Conservation (phyloP, 2,329 filamentous ascomycete genomes). For the Magnaporthiopsis rhizophila region DNA sequence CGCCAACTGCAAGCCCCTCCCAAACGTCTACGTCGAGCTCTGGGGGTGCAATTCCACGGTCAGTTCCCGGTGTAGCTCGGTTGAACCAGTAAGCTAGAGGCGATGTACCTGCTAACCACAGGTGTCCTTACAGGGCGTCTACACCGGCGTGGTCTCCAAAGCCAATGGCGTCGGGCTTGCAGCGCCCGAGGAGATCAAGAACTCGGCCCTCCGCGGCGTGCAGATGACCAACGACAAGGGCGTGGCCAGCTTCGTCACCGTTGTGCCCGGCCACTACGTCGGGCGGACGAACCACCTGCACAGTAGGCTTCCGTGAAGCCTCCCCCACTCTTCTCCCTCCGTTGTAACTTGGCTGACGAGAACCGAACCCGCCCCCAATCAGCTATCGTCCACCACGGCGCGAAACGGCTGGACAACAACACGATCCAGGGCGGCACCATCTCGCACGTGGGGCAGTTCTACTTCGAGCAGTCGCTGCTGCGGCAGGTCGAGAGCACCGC, state of each 20-base stretch:
- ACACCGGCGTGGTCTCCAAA: conserved; percentile 28
- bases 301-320: conserved; percentile 2
- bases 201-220: conserved; percentile 35
- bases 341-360: not conserved
- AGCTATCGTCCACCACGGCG: conserved; percentile 20
- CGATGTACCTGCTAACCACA: not conserved
- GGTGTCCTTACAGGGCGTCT: conserved; percentile 23
- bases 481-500: conserved; percentile 25
- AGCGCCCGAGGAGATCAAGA: conserved; percentile 25
- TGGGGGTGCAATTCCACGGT: conserved; percentile 36
- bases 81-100: no score
- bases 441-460: conserved; percentile 33
- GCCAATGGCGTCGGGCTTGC: conserved; percentile 28
- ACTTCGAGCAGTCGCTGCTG: conserved; percentile 30
- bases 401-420: conserved; percentile 3
- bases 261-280: conserved; percentile 38
- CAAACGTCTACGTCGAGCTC: conserved; percentile 41
- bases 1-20: conserved; percentile 42
- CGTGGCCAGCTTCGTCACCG: conserved; percentile 30
- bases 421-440: conserved; percentile 29
- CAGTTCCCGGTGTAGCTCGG: conserved; percentile 8
- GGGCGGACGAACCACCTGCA: conserved; percentile 32
- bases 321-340: no score
- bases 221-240: conserved; percentile 32
- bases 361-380: not conserved